Evolutionary conservation across 2,329 filamentous ascomycete species (phyloP), one percentile per base, ranked within the genome.

Genomic region (Xylariaceae sp.): DNA sequence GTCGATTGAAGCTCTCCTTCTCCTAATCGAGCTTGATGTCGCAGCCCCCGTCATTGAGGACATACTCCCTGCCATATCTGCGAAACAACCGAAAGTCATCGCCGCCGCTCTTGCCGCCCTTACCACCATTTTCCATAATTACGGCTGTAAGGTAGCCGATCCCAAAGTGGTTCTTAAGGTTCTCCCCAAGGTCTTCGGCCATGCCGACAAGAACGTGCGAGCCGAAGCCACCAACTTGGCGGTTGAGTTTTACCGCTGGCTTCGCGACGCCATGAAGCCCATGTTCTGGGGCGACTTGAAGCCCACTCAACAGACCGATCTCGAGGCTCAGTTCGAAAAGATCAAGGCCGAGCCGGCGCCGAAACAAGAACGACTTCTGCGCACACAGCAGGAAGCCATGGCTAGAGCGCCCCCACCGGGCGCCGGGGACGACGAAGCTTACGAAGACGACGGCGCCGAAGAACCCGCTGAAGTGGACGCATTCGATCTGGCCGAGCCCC

Each of bases 221-320:
- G 92, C 92, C 2, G 94, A 97, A 73, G 92, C 92, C 34, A 94
- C 94, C 51, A 92, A 88, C 67, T 79, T 99, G 59, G 89, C 93
- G 0, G 90, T 97, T 52, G 95, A 99, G 72, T 84, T 99, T 59
- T 99, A 99, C 75, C 82, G 94, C 74, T 99, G 95, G 94, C 80
- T 99, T 39, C 89, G 93, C 66, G 94, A 99, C 65, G 93, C 93
- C 9, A 97, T 99, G 87, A 99, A 99, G 73, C 91, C 93, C 44
- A 88, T 97, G 75, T 97, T 99, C 73, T 99, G 94, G 92, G 86
- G 83, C 50, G 94, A 99, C 60, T 76, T 99, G 62, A 99, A 99
- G 73, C 89, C 93, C 0, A 93, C 96, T 0, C 94, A 99, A 72
- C 94, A 99, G 74, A 86, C 88, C 62, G 95, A 99, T 71, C 78